Conservation (phyloP, 306 rosid species). For the Ammopiptanthus mongolicus region DNA sequence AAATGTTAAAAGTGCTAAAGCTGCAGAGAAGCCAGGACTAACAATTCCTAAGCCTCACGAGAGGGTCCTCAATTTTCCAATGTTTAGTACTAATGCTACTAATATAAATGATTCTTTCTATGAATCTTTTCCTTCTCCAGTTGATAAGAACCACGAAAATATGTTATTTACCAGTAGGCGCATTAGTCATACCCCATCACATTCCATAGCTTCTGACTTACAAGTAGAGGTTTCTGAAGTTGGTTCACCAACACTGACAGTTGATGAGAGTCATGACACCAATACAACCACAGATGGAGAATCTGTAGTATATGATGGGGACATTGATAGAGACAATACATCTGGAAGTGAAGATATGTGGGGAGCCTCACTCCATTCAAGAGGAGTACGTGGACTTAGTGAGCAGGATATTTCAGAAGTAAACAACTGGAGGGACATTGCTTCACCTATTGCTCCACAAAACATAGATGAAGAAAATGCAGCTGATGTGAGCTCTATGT, state of each 20-base stretch:
- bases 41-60: slow-evolving; percentile 15
- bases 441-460: slow-evolving; percentile 15
- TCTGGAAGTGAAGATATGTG: slow-evolving; percentile 46
- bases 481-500: slow-evolving; percentile 35
- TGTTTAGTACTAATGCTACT: slow-evolving; percentile 26
- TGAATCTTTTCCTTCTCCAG: slow-evolving; percentile 43
- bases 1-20: not conserved
- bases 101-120: slow-evolving; percentile 34
- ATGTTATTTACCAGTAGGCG: slow-evolving; percentile 3
- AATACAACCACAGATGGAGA: slow-evolving; percentile 51
- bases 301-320: slow-evolving; percentile 49
- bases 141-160: slow-evolving; percentile 24
- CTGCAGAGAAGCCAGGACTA: slow-evolving; percentile 13
- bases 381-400: slow-evolving; percentile 18
- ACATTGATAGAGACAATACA: slow-evolving; percentile 41
- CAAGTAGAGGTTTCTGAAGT: slow-evolving; percentile 89
- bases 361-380: slow-evolving; percentile 39
- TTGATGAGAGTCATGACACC: slow-evolving; percentile 45
- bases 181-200: slow-evolving; percentile 41
- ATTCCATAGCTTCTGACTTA: slow-evolving; percentile 78
- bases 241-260: slow-evolving; percentile 61
- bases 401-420: slow-evolving; percentile 29
- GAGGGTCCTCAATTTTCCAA: not conserved
- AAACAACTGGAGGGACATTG: slow-evolving; percentile 19
- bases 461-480: slow-evolving; percentile 37